Base-by-base conservation (phyloP, 1,284 basidiomycete genomes). In the Rhodotorula sp. region DNA sequence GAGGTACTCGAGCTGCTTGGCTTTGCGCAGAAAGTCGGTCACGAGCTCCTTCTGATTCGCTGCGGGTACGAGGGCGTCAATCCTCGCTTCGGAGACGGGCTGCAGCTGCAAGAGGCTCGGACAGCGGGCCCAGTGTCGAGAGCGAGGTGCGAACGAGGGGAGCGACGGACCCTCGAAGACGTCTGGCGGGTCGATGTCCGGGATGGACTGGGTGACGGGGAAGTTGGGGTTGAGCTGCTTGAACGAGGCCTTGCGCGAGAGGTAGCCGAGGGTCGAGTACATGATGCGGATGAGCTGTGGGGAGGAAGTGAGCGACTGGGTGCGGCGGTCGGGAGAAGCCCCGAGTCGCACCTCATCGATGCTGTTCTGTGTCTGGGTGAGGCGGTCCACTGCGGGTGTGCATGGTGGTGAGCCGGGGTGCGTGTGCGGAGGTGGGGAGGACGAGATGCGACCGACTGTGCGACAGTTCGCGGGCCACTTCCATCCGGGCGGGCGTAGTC, bases 11-110 rank as follows among this genome's bases (percentile, higher is more conserved):
- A 93, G 86, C 79, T 93, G 91, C 78, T 92, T 92, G 23, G 91
- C 90, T 78, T 93, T 92, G 48, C 88, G 85, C 56, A 92, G 85
- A 54, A 93, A 83, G 77, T 93, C 91, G 25, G 85, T 84, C 7
- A 91, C 89, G 23, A 93, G 87, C 80, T 92, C 90, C 74, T 86
- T 88, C 80, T 89, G 87, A 81, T 91, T 92, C 13, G 87, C 91
- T 92, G 77, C 53, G 45, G 1, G 45, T 8, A 13, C 19, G 12
- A n/a, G n/a, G 3, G 23, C 5, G 23, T 25, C 50, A 25, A 19
- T 52, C 5, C 8, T 21, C 17, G 41, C 34, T 21, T 10, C 16
- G 34, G 4, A 12, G 10, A 17, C 16, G 41, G 7, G 54, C 4
- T 12, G 4, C 23, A n/a, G 50, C 50, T 12, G 3, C 21, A n/a